Percentiles rank a stretch among this genome's conserved stretches.
Evolutionary conservation across 805 yeast species (phyloP).

Genomic region (Saccharomycopsis schoenii): DNA sequence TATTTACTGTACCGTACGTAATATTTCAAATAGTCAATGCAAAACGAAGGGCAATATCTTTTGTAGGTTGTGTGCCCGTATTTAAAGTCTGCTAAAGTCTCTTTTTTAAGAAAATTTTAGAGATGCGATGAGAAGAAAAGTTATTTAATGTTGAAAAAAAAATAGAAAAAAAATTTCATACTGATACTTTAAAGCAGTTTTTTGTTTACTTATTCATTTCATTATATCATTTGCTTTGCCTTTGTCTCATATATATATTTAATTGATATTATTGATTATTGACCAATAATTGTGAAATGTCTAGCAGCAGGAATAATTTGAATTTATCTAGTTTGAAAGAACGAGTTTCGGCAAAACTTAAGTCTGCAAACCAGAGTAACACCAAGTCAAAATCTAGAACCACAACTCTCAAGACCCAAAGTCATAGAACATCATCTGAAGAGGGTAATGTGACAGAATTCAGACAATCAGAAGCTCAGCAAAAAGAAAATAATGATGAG

Average conservation of each 20-base stretch:
- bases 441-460: slow-evolving; percentile 13
- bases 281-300: background rate
- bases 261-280: background rate
- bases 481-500: slow-evolving; percentile 14
- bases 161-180: background rate
- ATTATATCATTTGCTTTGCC: background rate
- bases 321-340: slow-evolving; percentile 52
- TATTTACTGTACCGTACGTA: too few species aligned
- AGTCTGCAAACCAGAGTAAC: slow-evolving; percentile 18
- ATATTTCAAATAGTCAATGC: too few species aligned
- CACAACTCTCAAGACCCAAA: slow-evolving; percentile 21
- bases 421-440: slow-evolving; percentile 21
- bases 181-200: background rate
- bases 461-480: slow-evolving; percentile 1
- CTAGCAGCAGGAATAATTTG: slow-evolving; percentile 20
- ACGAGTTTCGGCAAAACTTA: slow-evolving; percentile 47
- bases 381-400: slow-evolving; percentile 16
- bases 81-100: background rate
- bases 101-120: background rate
- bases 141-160: background rate
- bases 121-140: slow-evolving; percentile 1
- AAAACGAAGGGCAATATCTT: too few species aligned
- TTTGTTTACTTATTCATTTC: background rate
- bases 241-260: too few species aligned
- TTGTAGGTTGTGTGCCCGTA: too few species aligned